Evolutionary conservation across 768 basidiomycete genomes (phyloP), one percentile per base, ranked within the genome.

Genomic region (Rhodosporidiobolus sp.): DNA sequence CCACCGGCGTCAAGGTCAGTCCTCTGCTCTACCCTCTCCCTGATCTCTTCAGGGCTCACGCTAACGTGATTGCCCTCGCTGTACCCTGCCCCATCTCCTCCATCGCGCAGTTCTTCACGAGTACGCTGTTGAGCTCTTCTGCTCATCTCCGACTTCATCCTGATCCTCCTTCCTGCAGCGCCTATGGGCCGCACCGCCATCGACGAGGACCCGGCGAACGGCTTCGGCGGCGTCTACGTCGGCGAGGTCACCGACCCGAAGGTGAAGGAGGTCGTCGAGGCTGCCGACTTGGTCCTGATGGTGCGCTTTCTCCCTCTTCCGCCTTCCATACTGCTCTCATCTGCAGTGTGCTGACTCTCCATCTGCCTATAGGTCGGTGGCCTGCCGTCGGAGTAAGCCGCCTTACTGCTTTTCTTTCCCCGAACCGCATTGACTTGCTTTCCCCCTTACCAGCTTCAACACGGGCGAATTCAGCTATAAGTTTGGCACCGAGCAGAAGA

Each of bases 141-240:
- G 43, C 5, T 30, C 56, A 5, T 58, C 35, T 22, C 14, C 60
- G 28, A 3, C 43, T 30, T 11, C 26, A 4, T 52, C 6, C 48
- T 38, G 45, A 32, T 32, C 43, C 9, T 46, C 30, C 12, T 32
- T 16, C 34, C 38, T 22, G 32, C 34, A 59, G 57, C 78, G 11
- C 80, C 80, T 3, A 79, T 80, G 78, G 92, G 91, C 1, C 65
- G 71, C 17, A 93, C 92, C 81, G 85, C 86, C 0, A 82, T 93
- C n/a, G 84, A 86, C 56, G 92, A 94, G 79, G 83, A 84, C 26
- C 86, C 87, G 55, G 84, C 85, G 53, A 86, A 90, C 11, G 75
- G 75, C 12, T 92, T 90, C 78, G 91, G 91, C 62, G 92, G 92
- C 38, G 90, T 91, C 78, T 75, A 89, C 83, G 74, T 91, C 46